phyloP scores from a whole-genome alignment of 176 grass and related monocot genomes.

The Avena atlantica region DNA sequence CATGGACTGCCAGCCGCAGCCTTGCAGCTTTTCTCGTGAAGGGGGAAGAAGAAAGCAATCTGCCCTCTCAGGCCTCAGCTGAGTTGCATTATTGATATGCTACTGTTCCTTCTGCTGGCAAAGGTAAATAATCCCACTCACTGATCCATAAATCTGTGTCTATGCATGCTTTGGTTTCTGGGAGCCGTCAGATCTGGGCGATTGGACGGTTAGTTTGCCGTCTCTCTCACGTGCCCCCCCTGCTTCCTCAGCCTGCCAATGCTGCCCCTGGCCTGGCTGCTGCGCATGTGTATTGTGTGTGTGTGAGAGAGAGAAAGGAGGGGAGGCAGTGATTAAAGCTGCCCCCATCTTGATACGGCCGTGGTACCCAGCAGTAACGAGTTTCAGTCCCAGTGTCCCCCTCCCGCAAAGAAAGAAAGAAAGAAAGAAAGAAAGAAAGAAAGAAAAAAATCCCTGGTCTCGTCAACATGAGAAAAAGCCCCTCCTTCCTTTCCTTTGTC shows the following conservation, averaged over 20 bases:
- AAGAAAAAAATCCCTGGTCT: conserved; percentile 7
- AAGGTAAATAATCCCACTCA: background rate
- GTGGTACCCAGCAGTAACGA: background rate
- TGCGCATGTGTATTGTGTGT: background rate
- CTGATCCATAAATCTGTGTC: background rate
- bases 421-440: background rate
- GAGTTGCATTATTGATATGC: conserved; percentile 34
- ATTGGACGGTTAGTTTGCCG: conserved; percentile 44
- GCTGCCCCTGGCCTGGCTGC: background rate
- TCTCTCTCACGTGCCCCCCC: conserved; percentile 42
- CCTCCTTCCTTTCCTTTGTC: background rate
- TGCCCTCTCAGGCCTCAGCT: too few relatives aligned
- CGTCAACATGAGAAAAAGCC: background rate
- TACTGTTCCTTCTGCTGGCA: conserved; percentile 31
- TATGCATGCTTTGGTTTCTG: conserved; percentile 42
- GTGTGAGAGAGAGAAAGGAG: background rate
- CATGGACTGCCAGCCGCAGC: conserved; percentile 10
- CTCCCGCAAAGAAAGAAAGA: background rate
- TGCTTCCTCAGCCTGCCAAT: conserved; percentile 17
- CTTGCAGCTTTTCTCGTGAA: conserved; percentile 33
- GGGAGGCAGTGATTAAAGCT: conserved; percentile 46
- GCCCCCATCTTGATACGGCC: conserved; percentile 32
- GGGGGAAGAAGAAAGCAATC: background rate
- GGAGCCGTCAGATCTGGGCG: conserved; percentile 48
- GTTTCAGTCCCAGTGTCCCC: background rate